These are phyloP conservation scores for Clonostachys rhizophaga DNA, from an alignment of 2,329 filamentous ascomycete species.

Conservation along the genomic window DNA sequence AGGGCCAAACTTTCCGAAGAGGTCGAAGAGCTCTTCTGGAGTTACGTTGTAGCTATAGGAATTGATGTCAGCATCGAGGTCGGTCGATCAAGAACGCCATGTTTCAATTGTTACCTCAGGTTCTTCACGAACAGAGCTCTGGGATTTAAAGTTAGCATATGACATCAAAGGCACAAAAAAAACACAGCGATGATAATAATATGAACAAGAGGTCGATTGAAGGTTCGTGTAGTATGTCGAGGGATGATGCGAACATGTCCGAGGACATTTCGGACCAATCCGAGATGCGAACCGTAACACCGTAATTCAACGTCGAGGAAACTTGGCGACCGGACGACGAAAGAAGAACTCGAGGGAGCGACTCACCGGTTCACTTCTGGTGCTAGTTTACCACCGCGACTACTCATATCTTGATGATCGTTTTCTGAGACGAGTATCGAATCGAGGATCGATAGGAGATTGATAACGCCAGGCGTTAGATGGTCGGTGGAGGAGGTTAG, in stretches of 20 bases:
- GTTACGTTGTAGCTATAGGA: slow-evolving; percentile 91
- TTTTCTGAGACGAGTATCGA: slow-evolving; percentile 7
- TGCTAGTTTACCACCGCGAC: slow-evolving; percentile 93
- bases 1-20: slow-evolving; percentile 96
- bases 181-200: not conserved
- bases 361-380: slow-evolving; percentile 94
- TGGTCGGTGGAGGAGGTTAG: not conserved
- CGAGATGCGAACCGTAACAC: no score
- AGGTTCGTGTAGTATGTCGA: not conserved
- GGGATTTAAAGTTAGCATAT: slow-evolving; percentile 22
- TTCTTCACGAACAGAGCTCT: slow-evolving; percentile 99
- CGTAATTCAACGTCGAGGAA: no score
- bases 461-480: slow-evolving; percentile 1
- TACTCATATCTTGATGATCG: slow-evolving; percentile 79
- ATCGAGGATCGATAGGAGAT: slow-evolving; percentile 12
- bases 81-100: not conserved
- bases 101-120: slow-evolving; percentile 62
- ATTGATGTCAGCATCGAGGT: slow-evolving; percentile 46
- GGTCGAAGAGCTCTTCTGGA: slow-evolving; percentile 94
- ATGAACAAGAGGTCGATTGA: not conserved
- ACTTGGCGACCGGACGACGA: not conserved
- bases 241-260: not conserved
- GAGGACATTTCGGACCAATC: no score
- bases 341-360: not conserved
- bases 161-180: not conserved